Percentiles rank a stretch among this genome's conserved stretches.
These are phyloP conservation scores for Pleurotus cornucopiae DNA, from an alignment of 768 basidiomycete species.

Conservation along the genomic window DNA sequence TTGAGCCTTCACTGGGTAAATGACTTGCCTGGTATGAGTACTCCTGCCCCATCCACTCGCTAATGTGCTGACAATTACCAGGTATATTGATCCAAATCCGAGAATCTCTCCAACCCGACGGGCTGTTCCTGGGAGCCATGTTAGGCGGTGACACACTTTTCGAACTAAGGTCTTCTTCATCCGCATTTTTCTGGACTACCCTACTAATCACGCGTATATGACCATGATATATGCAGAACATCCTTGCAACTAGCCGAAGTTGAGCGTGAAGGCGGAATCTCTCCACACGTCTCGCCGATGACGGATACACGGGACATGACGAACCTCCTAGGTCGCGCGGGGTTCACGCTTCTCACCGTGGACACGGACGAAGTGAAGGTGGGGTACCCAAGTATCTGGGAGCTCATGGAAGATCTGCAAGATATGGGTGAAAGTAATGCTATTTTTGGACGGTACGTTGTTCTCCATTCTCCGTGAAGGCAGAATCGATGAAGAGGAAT, in stretches of 20 bases:
- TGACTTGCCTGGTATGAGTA: constrained; percentile 78
- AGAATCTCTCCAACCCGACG: constrained; percentile 82
- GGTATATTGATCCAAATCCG: constrained; percentile 85
- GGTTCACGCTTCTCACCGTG: constrained; percentile 90
- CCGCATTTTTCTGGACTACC: background rate
- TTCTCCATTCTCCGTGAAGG: background rate
- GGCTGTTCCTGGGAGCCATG: constrained; percentile 91
- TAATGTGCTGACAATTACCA: constrained; percentile 21
- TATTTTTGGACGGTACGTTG: constrained; percentile 69
- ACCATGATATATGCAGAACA: constrained; percentile 48
- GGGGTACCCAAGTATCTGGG: constrained; percentile 93
- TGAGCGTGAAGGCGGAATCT: constrained; percentile 93
- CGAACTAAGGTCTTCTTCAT: constrained; percentile 63
- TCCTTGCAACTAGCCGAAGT: constrained; percentile 90
- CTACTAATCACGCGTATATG: background rate
- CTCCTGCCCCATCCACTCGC: background rate
- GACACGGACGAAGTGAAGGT: constrained; percentile 93
- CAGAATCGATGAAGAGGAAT: too few species aligned
- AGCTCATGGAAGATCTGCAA: constrained; percentile 87
- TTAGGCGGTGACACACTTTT: constrained; percentile 96
- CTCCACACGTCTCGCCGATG: constrained; percentile 97
- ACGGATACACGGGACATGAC: constrained; percentile 97
- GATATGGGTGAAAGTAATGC: constrained; percentile 98
- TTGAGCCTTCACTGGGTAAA: constrained; percentile 96
- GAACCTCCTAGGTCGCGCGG: constrained; percentile 87